A percentile compares a stretch with the other conserved stretches of the same genome.
Evolutionary conservation across 2,329 filamentous ascomycete species (phyloP).

Genomic region (Albifimbria verrucaria): DNA sequence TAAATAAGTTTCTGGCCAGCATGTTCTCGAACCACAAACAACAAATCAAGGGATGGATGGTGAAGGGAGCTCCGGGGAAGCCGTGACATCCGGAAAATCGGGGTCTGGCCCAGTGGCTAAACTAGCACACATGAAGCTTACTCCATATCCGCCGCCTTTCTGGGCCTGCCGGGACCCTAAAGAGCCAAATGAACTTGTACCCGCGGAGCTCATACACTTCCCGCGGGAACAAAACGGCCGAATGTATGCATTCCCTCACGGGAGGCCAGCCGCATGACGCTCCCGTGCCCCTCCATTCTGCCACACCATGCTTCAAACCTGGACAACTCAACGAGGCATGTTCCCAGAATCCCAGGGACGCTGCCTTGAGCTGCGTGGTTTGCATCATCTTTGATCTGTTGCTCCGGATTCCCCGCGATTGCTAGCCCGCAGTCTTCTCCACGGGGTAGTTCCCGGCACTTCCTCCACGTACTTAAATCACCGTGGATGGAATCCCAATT

Average conservation of each 20-base stretch:
- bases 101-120: background rate
- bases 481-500: background rate
- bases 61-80: background rate
- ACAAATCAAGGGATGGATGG: background rate
- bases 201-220: background rate
- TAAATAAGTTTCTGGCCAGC: background rate
- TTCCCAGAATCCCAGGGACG: background rate
- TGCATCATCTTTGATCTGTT: background rate
- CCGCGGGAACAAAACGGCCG: background rate
- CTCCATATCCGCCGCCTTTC: background rate
- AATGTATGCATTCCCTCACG: background rate
- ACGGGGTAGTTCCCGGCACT: background rate
- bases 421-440: background rate
- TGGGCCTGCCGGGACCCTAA: background rate
- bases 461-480: background rate
- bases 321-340: background rate
- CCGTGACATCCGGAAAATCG: background rate
- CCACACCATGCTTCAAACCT: background rate
- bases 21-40: background rate
- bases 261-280: background rate
- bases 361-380: background rate
- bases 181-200: background rate
- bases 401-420: background rate
- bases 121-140: background rate
- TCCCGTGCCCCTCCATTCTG: background rate